Percentiles rank a stretch among this genome's conserved stretches.
Evolutionary conservation across 2,329 filamentous ascomycete genomes (phyloP).

Genomic region (Sarocladiaceae sp.): DNA sequence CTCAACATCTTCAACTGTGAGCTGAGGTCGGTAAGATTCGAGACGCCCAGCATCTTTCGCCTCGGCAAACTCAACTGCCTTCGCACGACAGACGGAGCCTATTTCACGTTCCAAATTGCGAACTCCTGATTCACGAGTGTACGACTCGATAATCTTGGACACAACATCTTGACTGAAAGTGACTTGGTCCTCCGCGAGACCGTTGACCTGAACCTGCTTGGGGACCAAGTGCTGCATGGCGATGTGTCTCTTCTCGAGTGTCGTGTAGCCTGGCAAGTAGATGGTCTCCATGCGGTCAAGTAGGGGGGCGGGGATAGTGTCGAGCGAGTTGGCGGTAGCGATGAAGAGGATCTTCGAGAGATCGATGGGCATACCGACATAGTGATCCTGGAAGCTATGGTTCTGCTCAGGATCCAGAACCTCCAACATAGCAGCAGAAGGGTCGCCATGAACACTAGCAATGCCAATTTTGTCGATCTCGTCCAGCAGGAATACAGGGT

Average conservation of each 20-base stretch:
- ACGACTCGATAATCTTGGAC: conserved; percentile 91
- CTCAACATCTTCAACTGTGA: conserved; percentile 78
- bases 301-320: conserved; percentile 90
- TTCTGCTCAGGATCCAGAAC: conserved; percentile 98
- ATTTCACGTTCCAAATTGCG: conserved; percentile 95
- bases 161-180: conserved; percentile 75
- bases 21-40: conserved; percentile 63
- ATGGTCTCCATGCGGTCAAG: conserved; percentile 98
- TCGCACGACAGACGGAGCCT: conserved; percentile 86
- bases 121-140: conserved; percentile 93
- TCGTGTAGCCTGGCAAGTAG: conserved; percentile 88
- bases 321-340: conserved; percentile 88
- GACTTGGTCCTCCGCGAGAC: conserved; percentile 69
- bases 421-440: conserved; percentile 95
- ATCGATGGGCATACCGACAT: conserved; percentile 91
- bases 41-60: conserved; percentile 68
- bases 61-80: conserved; percentile 92
- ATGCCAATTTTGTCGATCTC: conserved; percentile 96
- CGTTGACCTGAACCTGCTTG: conserved; percentile 90
- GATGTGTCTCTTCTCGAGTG: conserved; percentile 93
- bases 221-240: conserved; percentile 89
- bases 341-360: conserved; percentile 96
- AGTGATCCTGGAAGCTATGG: conserved; percentile 89
- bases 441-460: conserved; percentile 89
- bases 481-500: conserved; percentile 91